phyloP scores from a whole-genome alignment of 306 rosid species.

The Vicia faba region DNA sequence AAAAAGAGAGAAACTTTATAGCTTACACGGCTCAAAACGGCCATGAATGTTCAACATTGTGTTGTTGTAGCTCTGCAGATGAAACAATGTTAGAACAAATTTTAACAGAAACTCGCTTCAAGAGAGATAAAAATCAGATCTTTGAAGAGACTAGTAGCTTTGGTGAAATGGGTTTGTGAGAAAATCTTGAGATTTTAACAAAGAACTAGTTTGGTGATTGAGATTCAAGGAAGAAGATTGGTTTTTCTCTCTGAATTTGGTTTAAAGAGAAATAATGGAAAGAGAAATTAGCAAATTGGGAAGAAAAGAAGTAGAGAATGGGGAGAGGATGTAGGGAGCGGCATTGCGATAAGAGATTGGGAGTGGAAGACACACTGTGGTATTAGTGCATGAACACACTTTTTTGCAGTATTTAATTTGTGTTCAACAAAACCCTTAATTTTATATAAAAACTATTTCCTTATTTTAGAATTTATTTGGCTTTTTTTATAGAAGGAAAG shows the following conservation, averaged over 20 bases:
- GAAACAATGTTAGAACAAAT: not conserved
- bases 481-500: not conserved
- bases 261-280: not conserved
- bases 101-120: constrained; percentile 15
- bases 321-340: constrained; percentile 20
- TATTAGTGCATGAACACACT: constrained; percentile 37
- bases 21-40: constrained; percentile 14
- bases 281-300: constrained; percentile 5
- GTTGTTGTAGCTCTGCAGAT: constrained; percentile 13
- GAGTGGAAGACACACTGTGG: constrained; percentile 24
- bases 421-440: not conserved
- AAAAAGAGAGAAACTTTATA: constrained; percentile 33
- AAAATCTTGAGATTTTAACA: constrained; percentile 25
- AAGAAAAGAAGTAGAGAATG: constrained; percentile 10
- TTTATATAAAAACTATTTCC: not conserved
- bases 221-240: constrained; percentile 26
- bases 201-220: constrained; percentile 5
- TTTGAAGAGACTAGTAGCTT: constrained; percentile 21
- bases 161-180: constrained; percentile 33
- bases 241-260: constrained; percentile 4
- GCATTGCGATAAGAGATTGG: constrained; percentile 29
- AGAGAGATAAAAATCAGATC: constrained; percentile 35
- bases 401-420: constrained; percentile 2
- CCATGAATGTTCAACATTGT: constrained; percentile 38
- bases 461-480: not conserved